Evolutionary conservation across 192 early-diverging fungal species (phyloP), one percentile per base, ranked within the genome.

Genomic region (Linnemannia exigua): DNA sequence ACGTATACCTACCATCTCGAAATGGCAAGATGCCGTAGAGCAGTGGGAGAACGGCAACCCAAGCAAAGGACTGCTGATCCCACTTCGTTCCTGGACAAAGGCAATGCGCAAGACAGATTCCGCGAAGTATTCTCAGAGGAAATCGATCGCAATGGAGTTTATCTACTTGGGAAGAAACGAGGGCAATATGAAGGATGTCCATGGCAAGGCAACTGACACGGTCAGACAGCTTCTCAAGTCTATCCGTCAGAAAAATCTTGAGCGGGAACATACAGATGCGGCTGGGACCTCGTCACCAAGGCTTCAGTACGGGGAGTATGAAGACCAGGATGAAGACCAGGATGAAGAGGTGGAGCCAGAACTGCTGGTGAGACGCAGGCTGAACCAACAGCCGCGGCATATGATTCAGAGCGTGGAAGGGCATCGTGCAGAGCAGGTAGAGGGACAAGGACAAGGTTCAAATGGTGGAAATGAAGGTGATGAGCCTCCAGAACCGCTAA

Each of bases 91-190:
- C 44, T 76, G 74, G 74, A 75, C 58, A 11, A 63, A 63, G 25
- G 28, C 8, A 3, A 75, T 75, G 74, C 48, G 74, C 36, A 51
- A 75, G 25, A 46, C 58, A 44, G 74, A 66, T 14, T n/a, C 74
- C 1, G 9, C 54, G 11, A 35, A 22, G 38, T 75, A 75, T 54
- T 66, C 58, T 3, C 74, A 76, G 61, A 63, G 74, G 25, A 75
- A 75, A 19, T 58, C 38, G 33, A 75, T 75, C 16, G 74, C 74
- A 2, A 41, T n/a, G 22, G 74, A 75, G n/a, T 75, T 75, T 44
- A 12, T 44, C 8, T 37, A 38, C 41, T 58, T 75, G 20, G 37
- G 51, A 19, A n/a, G 37, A 31, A 75, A 36, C 38, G 58, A 63
- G 41, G 41, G 51, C 14, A 75, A 75, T 22, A 75, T 75, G 74